phyloP scores from a whole-genome alignment of 345 rosid species.

The Camelina sativa region DNA sequence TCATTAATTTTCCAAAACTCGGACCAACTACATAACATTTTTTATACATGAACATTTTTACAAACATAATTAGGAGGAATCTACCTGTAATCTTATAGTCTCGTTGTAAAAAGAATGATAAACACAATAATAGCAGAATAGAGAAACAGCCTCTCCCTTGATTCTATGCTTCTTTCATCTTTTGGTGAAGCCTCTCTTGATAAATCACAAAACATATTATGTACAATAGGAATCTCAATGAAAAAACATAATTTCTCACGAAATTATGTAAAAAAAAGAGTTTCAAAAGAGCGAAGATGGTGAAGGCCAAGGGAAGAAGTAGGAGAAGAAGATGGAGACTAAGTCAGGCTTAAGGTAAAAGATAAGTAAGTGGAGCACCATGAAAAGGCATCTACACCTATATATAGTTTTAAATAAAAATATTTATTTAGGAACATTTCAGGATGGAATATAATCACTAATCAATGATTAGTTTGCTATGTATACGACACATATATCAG shows the following conservation, averaged over 20 bases:
- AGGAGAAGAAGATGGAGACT: slow-evolving; percentile 24
- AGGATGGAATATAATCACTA: slow-evolving; percentile 29
- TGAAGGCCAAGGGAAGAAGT: slow-evolving; percentile 1
- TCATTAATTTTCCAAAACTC: neutral
- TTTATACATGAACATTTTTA: neutral
- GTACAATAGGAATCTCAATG: slow-evolving; percentile 19
- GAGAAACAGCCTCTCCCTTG: slow-evolving; percentile 35
- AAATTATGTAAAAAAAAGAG: slow-evolving; percentile 31
- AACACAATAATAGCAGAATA: slow-evolving; percentile 10
- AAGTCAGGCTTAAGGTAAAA: slow-evolving; percentile 33
- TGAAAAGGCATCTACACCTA: slow-evolving; percentile 39
- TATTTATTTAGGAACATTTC: slow-evolving; percentile 12
- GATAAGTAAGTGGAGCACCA: slow-evolving; percentile 44
- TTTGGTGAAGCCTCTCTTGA: slow-evolving; percentile 33
- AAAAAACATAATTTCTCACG: slow-evolving; percentile 25
- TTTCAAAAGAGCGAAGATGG: slow-evolving; percentile 21
- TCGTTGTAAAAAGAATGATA: neutral
- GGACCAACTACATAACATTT: neutral
- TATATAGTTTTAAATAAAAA: slow-evolving; percentile 9
- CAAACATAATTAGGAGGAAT: no score
- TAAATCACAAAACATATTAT: slow-evolving; percentile 34
- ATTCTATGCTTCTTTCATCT: slow-evolving; percentile 38
- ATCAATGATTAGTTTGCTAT: slow-evolving; percentile 37
- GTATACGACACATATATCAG: slow-evolving; percentile 13
- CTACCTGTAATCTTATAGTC: slow-evolving; percentile 32